Percentiles rank a stretch among this genome's conserved stretches.
Conservation (phyloP, 345 rosid species). For the Erucastrum elatum region DNA sequence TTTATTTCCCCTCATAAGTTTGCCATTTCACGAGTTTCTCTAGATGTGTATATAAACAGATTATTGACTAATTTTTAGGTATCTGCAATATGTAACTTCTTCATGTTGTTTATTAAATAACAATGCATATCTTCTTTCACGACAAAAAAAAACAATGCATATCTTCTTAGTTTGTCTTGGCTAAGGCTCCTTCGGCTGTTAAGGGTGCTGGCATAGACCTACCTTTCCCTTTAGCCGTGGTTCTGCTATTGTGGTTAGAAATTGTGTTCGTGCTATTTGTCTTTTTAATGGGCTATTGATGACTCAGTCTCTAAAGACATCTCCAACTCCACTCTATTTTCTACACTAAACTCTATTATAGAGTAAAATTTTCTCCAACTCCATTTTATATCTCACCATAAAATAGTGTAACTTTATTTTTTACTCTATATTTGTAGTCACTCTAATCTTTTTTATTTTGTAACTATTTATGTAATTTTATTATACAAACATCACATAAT, state of each 20-base stretch:
- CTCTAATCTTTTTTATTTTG: no score
- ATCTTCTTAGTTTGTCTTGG: not conserved
- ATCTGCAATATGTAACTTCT: not conserved
- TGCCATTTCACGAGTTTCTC: slow-evolving; percentile 1
- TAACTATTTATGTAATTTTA: no score
- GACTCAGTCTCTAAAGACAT: not conserved
- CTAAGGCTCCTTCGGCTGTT: not conserved
- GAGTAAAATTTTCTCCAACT: no score
- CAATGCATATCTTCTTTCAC: not conserved
- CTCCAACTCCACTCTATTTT: no score
- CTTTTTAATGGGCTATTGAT: not conserved
- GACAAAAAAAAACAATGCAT: not conserved
- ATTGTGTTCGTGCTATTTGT: not conserved
- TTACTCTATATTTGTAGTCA: no score
- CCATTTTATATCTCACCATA: no score
- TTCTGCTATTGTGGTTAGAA: not conserved
- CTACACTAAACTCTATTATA: no score
- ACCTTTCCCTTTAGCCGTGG: not conserved
- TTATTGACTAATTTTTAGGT: not conserved
- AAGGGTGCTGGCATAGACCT: not conserved
- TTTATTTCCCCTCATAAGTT: not conserved
- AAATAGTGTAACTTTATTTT: no score
- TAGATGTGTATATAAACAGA: not conserved
- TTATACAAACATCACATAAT: no score
- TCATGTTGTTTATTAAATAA: not conserved